These are phyloP conservation scores for Angomonas deanei DNA, from an alignment of 208 protist species.

Conservation along the genomic window DNA sequence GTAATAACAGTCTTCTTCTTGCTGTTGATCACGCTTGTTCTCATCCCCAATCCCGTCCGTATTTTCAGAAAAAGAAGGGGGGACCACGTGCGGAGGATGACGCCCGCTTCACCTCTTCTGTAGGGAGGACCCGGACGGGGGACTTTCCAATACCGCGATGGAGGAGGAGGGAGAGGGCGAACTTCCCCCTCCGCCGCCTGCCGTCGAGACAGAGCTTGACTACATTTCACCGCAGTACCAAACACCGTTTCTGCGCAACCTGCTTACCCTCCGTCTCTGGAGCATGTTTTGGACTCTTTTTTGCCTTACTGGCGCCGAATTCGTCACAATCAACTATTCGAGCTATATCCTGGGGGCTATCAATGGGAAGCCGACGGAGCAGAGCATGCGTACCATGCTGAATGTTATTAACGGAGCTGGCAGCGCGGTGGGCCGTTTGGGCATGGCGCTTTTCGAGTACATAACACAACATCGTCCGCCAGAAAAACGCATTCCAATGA, in stretches of 20 bases:
- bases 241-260: constrained; percentile 16
- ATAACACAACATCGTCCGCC: constrained; percentile 40
- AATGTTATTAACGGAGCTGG: constrained; percentile 28
- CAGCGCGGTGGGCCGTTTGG: constrained; percentile 29
- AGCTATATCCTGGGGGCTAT: constrained; percentile 20
- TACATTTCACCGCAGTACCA: constrained; percentile 59
- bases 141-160: neutral
- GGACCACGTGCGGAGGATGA: too few relatives aligned
- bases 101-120: constrained; percentile 16
- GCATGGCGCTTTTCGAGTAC: constrained; percentile 49
- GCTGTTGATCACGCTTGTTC: constrained; percentile 4
- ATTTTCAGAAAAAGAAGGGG: constrained; percentile 12
- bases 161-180: neutral
- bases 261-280: constrained; percentile 14
- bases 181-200: neutral
- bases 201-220: constrained; percentile 28
- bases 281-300: constrained; percentile 14
- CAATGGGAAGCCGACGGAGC: neutral
- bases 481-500: constrained; percentile 62
- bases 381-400: constrained; percentile 20
- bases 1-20: neutral
- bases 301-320: constrained; percentile 7
- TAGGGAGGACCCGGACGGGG: constrained; percentile 1
- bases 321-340: constrained; percentile 20
- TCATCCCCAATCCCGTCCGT: constrained; percentile 26